Conservation (phyloP, 75 land plant genomes). For the Picea sitchensis region DNA sequence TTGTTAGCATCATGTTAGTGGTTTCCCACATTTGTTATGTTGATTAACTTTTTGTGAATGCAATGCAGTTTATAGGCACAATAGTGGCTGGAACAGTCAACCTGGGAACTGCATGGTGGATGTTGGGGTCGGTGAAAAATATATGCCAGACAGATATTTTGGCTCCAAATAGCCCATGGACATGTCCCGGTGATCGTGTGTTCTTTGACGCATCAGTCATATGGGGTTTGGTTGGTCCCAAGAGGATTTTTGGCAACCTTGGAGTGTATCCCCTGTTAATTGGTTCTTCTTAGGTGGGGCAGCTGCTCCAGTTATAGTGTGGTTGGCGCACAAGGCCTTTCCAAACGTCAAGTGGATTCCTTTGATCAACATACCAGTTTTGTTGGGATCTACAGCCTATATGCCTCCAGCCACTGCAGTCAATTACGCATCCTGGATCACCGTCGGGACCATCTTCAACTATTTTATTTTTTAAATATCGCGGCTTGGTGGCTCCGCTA, state of each 20-base stretch:
- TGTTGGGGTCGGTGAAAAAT: slow-evolving; percentile 50
- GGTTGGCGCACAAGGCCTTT: slow-evolving; percentile 30
- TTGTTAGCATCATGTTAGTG: too few species aligned
- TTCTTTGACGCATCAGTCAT: slow-evolving; percentile 58
- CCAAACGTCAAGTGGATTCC: slow-evolving; percentile 68
- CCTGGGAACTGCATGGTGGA: slow-evolving; percentile 66
- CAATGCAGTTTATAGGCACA: slow-evolving; percentile 48
- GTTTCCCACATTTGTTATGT: too few species aligned
- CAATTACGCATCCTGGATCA: slow-evolving; percentile 61
- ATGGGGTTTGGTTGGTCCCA: slow-evolving; percentile 65
- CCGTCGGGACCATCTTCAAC: slow-evolving; percentile 71
- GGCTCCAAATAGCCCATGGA: slow-evolving; percentile 73
- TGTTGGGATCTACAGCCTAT: slow-evolving; percentile 44
- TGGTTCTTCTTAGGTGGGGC: slow-evolving; percentile 82
- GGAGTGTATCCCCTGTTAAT: slow-evolving; percentile 53
- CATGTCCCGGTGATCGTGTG: slow-evolving; percentile 57
- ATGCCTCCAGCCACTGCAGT: slow-evolving; percentile 79
- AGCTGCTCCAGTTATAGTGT: slow-evolving; percentile 51
- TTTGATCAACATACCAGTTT: slow-evolving; percentile 65
- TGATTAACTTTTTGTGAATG: slow-evolving; percentile 11
- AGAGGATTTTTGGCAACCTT: slow-evolving; percentile 40
- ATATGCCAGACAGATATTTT: slow-evolving; percentile 58
- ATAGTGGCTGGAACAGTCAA: slow-evolving; percentile 65
- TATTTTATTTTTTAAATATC: slow-evolving; percentile 15
- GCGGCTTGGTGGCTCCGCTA: slow-evolving; percentile 30